A percentile compares a stretch with the other conserved stretches of the same genome.
These are phyloP conservation scores for Taxawa tesnikishii DNA, from an alignment of 2,329 filamentous ascomycete genomes.

Conservation along the genomic window DNA sequence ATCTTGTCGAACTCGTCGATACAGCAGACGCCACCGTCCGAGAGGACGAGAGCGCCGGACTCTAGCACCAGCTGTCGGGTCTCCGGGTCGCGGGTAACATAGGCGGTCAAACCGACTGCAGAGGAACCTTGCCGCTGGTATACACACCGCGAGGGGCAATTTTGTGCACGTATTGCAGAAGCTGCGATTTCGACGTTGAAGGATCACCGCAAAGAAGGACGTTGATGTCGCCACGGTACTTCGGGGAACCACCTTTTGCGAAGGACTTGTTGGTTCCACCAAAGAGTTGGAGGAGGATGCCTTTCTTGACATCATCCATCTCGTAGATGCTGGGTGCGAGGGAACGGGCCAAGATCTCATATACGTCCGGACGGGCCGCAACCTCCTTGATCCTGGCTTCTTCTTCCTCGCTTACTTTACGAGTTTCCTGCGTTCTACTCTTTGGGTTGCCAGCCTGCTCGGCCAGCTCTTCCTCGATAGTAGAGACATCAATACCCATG, in stretches of 20 bases:
- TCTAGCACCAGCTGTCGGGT: constrained; percentile 79
- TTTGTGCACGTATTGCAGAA: constrained; percentile 97
- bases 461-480: constrained; percentile 71
- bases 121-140: constrained; percentile 68
- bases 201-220: constrained; percentile 93
- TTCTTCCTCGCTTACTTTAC: constrained; percentile 75
- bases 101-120: constrained; percentile 70
- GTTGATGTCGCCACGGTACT: constrained; percentile 96
- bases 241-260: constrained; percentile 87
- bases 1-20: constrained; percentile 87
- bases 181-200: constrained; percentile 90
- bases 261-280: constrained; percentile 98
- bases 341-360: constrained; percentile 81
- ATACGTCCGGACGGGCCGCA: constrained; percentile 71
- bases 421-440: constrained; percentile 75
- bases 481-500: constrained; percentile 81
- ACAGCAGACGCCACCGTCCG: constrained; percentile 75
- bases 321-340: constrained; percentile 93
- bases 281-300: constrained; percentile 90
- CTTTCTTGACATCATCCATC: constrained; percentile 98
- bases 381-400: constrained; percentile 78
- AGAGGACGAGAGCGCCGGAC: constrained; percentile 65
- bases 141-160: constrained; percentile 88
- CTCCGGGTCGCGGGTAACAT: constrained; percentile 72
- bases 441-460: constrained; percentile 58